Conservation (phyloP, 768 basidiomycete genomes). For the Albatrellus ellisii region DNA sequence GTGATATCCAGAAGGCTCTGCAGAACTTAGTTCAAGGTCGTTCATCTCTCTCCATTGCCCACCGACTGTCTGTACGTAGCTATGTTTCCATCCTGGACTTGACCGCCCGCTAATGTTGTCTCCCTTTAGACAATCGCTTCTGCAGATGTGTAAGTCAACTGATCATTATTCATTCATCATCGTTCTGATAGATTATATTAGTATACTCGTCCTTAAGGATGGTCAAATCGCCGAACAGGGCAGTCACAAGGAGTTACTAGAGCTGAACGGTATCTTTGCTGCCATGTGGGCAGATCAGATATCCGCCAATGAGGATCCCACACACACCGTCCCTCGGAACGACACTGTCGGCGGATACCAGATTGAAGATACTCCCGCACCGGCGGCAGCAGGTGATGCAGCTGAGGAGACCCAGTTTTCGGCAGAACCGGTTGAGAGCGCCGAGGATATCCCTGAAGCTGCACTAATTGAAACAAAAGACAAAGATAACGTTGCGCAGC, state of each 20-base stretch:
- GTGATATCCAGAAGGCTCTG: slow-evolving; percentile 81
- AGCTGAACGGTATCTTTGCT: slow-evolving; percentile 59
- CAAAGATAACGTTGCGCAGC: slow-evolving; percentile 11
- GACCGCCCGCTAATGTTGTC: slow-evolving; percentile 10
- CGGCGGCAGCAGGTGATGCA: slow-evolving; percentile 5
- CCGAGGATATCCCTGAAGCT: slow-evolving; percentile 6
- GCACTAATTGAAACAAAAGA: too few species aligned
- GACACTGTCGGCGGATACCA: slow-evolving; percentile 32
- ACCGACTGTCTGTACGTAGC: slow-evolving; percentile 60
- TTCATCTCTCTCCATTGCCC: slow-evolving; percentile 68
- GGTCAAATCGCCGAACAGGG: slow-evolving; percentile 82
- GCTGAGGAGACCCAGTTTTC: slow-evolving; percentile 7
- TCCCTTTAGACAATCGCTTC: slow-evolving; percentile 36
- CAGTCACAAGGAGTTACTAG: slow-evolving; percentile 64
- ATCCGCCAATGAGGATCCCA: slow-evolving; percentile 43
- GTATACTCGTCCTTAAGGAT: slow-evolving; percentile 85
- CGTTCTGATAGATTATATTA: too few species aligned
- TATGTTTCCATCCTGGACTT: slow-evolving; percentile 1
- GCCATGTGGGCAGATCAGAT: slow-evolving; percentile 85
- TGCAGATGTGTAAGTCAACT: slow-evolving; percentile 31
- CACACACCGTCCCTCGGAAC: slow-evolving; percentile 26
- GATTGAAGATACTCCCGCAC: slow-evolving; percentile 18
- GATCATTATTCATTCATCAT: slow-evolving; percentile 4
- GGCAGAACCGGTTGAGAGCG: slow-evolving; percentile 8
- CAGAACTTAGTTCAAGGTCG: slow-evolving; percentile 64